Percentiles rank a stretch among this genome's conserved stretches.
These are phyloP conservation scores for Kandelia obovata DNA, from an alignment of 345 rosid genomes.

Conservation along the genomic window DNA sequence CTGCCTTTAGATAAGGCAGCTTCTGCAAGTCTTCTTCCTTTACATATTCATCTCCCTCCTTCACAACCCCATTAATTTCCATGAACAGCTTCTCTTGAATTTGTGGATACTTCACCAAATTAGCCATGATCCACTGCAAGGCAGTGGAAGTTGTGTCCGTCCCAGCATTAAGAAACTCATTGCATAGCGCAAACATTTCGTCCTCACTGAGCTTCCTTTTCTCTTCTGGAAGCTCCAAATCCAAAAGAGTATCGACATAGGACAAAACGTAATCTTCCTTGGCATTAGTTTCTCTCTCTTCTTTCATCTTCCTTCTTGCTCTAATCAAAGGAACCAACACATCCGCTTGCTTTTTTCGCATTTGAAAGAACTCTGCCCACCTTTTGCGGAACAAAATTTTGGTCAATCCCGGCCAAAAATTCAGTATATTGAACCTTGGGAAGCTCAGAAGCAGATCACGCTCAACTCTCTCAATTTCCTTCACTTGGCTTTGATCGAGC, in stretches of 20 bases:
- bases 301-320: slow-evolving; percentile 7
- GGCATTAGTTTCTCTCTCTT: background rate
- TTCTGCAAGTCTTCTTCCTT: slow-evolving; percentile 11
- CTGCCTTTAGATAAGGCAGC: slow-evolving; percentile 18
- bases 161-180: slow-evolving; percentile 15
- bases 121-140: slow-evolving; percentile 22
- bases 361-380: slow-evolving; percentile 17
- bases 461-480: slow-evolving; percentile 13
- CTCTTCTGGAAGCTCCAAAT: slow-evolving; percentile 18
- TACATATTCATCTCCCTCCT: background rate
- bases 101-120: slow-evolving; percentile 15
- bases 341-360: background rate
- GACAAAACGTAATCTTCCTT: background rate
- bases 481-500: slow-evolving; percentile 12
- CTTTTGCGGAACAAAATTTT: slow-evolving; percentile 11
- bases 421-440: background rate
- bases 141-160: slow-evolving; percentile 18
- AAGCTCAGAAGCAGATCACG: background rate
- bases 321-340: slow-evolving; percentile 17
- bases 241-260: slow-evolving; percentile 20
- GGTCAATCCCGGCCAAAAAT: slow-evolving; percentile 9
- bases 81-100: slow-evolving; percentile 14
- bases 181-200: slow-evolving; percentile 7
- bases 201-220: slow-evolving; percentile 16
- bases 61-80: slow-evolving; percentile 13